Percentiles rank a stretch among this genome's conserved stretches.
phyloP scores from a whole-genome alignment of 2,329 filamentous ascomycete species.

The Apiospora pterosperma region DNA sequence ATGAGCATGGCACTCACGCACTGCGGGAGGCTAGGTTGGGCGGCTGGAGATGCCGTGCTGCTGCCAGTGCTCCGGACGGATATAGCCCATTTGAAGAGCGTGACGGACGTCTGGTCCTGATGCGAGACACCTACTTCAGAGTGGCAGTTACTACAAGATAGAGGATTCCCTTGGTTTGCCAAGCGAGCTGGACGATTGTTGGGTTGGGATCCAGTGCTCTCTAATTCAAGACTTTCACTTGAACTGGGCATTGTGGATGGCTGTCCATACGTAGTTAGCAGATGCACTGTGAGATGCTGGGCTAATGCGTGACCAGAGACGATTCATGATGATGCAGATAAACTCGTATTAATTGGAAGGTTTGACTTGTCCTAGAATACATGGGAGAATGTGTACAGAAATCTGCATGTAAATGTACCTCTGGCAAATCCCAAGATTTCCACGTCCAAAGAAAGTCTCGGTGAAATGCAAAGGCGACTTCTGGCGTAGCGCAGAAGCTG shows the following conservation, averaged over 20 bases:
- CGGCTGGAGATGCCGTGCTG: constrained; percentile 9
- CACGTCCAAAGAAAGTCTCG: constrained; percentile 44
- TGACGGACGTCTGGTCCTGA: constrained; percentile 40
- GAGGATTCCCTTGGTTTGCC: constrained; percentile 8
- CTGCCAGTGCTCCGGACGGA: constrained; percentile 31
- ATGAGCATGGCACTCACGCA: constrained; percentile 52
- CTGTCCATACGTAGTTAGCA: not conserved
- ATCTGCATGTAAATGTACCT: constrained; percentile 39
- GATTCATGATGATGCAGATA: constrained; percentile 4
- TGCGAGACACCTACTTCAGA: constrained; percentile 46
- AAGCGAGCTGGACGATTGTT: constrained; percentile 6
- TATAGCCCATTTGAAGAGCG: constrained; percentile 57
- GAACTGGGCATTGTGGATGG: not conserved
- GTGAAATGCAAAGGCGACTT: constrained; percentile 40
- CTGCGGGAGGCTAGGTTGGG: constrained; percentile 39
- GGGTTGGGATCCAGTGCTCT: constrained; percentile 6
- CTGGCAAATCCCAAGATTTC: constrained; percentile 45
- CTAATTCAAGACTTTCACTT: not conserved
- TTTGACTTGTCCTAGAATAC: constrained; percentile 13
- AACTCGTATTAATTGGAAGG: not conserved
- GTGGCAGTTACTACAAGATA: constrained; percentile 44
- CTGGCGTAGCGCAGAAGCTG: constrained; percentile 21
- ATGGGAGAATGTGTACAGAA: constrained; percentile 15
- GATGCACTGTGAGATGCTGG: not conserved
- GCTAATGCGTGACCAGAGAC: not conserved